Evolutionary conservation across 768 basidiomycete species (phyloP).

Genomic region (Antrodiella citrinella): DNA sequence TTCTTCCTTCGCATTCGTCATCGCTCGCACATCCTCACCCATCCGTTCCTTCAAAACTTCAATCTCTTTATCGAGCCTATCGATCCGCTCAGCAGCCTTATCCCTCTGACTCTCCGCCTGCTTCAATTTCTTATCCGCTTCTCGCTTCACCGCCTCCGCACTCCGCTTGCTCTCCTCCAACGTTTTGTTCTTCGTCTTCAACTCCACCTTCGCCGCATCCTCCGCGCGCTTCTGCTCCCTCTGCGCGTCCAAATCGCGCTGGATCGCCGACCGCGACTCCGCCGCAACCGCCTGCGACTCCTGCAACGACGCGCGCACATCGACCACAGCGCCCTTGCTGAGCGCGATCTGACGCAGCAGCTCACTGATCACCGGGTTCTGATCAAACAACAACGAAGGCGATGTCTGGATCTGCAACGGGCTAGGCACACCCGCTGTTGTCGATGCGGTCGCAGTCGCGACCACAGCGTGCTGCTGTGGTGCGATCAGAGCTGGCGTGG

Average conservation of each 20-base stretch:
- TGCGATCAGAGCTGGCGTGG: constrained; percentile 10
- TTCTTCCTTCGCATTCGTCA: constrained; percentile 22
- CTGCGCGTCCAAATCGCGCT: constrained; percentile 63
- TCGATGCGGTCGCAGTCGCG: constrained; percentile 11
- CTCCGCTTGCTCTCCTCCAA: constrained; percentile 82
- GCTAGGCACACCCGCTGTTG: constrained; percentile 6
- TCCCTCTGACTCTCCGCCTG: constrained; percentile 58
- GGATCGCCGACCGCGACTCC: constrained; percentile 57
- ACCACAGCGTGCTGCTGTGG: constrained; percentile 6
- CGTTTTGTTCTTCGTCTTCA: constrained; percentile 75
- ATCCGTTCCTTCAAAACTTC: constrained; percentile 44
- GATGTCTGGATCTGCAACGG: constrained; percentile 18
- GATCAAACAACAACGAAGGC: constrained; percentile 33
- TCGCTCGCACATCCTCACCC: constrained; percentile 43
- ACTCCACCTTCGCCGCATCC: constrained; percentile 67
- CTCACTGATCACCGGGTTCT: constrained; percentile 65
- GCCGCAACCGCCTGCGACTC: constrained; percentile 50
- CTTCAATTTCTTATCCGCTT: constrained; percentile 84
- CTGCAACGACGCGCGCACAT: constrained; percentile 61
- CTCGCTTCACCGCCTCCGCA: constrained; percentile 72
- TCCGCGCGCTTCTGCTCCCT: constrained; percentile 76
- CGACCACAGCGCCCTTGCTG: constrained; percentile 52
- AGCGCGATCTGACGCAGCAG: constrained; percentile 65
- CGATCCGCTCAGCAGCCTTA: constrained; percentile 48
- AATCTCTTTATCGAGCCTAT: constrained; percentile 56